Evolutionary conservation across 2,329 filamentous ascomycete genomes (phyloP).

Genomic region (Talaromyces sp.): DNA sequence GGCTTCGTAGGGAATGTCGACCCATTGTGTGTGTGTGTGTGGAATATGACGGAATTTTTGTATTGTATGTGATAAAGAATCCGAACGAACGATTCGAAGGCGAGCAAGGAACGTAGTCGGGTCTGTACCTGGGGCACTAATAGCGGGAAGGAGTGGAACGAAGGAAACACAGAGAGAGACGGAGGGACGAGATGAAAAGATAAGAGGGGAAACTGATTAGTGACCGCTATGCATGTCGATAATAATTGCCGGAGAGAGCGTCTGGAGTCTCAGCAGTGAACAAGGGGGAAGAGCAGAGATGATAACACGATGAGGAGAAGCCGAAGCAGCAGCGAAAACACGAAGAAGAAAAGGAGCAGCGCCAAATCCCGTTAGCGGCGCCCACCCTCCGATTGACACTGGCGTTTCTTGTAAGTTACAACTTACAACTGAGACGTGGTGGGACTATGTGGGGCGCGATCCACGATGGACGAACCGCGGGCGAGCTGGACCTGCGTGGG

Average conservation of each 20-base stretch:
- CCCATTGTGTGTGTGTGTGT: constrained; percentile 11
- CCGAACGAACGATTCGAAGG: background rate
- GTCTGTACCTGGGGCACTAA: background rate
- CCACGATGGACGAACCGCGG: background rate
- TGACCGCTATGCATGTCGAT: background rate
- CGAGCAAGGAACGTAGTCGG: background rate
- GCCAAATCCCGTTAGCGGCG: background rate
- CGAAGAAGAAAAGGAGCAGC: background rate
- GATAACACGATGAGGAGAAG: background rate
- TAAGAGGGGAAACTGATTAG: background rate
- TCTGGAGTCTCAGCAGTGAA: background rate
- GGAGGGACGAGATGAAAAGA: background rate
- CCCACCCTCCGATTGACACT: background rate
- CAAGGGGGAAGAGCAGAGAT: background rate
- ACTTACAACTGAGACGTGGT: background rate
- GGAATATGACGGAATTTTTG: background rate
- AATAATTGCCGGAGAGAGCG: background rate
- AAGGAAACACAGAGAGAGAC: background rate
- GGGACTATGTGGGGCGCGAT: background rate
- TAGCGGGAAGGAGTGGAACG: background rate
- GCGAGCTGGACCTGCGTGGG: background rate
- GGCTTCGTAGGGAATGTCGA: constrained; percentile 8
- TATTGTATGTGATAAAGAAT: background rate
- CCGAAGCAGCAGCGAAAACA: background rate
- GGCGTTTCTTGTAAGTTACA: background rate